Conservation (phyloP, 208 protist genomes). For the Wallacemonas collosoma region DNA sequence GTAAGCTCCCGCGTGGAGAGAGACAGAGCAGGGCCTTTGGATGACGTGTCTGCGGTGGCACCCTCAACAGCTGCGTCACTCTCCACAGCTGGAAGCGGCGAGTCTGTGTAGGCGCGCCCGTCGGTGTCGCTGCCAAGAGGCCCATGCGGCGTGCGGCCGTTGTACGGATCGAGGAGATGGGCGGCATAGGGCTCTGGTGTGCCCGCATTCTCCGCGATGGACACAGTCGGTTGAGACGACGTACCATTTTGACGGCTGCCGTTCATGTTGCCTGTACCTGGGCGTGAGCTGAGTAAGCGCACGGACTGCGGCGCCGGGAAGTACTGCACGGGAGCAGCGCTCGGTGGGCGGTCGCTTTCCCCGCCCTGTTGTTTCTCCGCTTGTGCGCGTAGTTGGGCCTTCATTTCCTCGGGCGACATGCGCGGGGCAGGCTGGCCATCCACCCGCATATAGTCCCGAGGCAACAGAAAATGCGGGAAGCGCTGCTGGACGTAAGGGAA, state of each 20-base stretch:
- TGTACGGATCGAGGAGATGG: not conserved
- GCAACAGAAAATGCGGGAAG: slow-evolving; percentile 71
- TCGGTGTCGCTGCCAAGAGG: too few species aligned
- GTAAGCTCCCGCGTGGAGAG: slow-evolving; percentile 63
- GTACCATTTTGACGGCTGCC: not conserved
- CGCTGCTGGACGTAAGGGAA: slow-evolving; percentile 49
- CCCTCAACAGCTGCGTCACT: too few species aligned
- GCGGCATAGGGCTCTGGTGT: slow-evolving; percentile 2
- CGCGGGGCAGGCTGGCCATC: slow-evolving; percentile 49
- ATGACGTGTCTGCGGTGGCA: not conserved
- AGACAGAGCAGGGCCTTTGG: slow-evolving; percentile 33
- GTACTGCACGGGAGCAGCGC: slow-evolving; percentile 34
- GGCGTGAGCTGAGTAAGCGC: slow-evolving; percentile 27
- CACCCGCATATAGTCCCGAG: slow-evolving; percentile 64
- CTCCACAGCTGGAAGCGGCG: too few species aligned
- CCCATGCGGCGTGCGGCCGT: not conserved
- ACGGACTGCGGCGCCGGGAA: slow-evolving; percentile 37
- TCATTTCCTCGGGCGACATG: slow-evolving; percentile 33
- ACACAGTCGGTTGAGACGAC: not conserved
- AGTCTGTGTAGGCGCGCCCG: not conserved
- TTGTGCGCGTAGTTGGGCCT: slow-evolving; percentile 17
- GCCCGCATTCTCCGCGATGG: slow-evolving; percentile 6
- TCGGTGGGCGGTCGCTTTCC: not conserved
- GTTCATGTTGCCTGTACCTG: slow-evolving; percentile 16
- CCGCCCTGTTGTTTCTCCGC: not conserved